Evolutionary conservation across 495 filamentous ascomycete genomes (phyloP), one percentile per base, ranked within the genome.

Genomic region (Cenococcum geophilum): DNA sequence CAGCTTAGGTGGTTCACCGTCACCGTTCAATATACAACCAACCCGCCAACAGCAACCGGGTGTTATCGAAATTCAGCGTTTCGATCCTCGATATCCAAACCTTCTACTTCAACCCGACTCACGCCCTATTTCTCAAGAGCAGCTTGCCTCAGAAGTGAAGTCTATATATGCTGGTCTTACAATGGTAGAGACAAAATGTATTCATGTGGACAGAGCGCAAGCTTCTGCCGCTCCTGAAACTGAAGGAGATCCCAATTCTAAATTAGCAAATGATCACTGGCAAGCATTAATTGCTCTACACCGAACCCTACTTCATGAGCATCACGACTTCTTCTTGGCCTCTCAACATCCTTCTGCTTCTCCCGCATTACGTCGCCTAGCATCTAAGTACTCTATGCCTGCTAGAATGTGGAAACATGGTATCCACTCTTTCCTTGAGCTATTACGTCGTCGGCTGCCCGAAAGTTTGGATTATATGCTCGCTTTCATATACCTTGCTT

Each of bases 371-470:
- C 69, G 79, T 56, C 71, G 76, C 5, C 64, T 91, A 1, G 83
- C 88, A 0, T 76, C 80, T 5, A 87, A 87, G 59, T 90, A 91
- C 60, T 80, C 80, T 1, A 91, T 95, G 87, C 88, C 89, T 0
- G 86, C 86, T 4, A 74, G 89, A 1, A 89, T 95, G 84, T 95
- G 90, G 90, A 78, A 86, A 14, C 84, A 92, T 68, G 89, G 85
- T 0, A 92, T 95, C 22, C 86, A 92, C 58, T 82, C 81, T 1
- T 90, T 90, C 64, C 73, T 95, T 4, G 89, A 92, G 61, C 71
- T 92, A 1, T 69, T 95, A 8, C 78, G 88, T 14, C 80, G 86
- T 60, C 79, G 83, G 0, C 74, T 93, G 2, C 90, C 89, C 0
- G 78, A 75, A 1, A 87, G 84, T 32, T 69, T 87, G 18, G 89